Conservation (phyloP, 1,284 basidiomycete genomes). For the Leccinum subfulvum region DNA sequence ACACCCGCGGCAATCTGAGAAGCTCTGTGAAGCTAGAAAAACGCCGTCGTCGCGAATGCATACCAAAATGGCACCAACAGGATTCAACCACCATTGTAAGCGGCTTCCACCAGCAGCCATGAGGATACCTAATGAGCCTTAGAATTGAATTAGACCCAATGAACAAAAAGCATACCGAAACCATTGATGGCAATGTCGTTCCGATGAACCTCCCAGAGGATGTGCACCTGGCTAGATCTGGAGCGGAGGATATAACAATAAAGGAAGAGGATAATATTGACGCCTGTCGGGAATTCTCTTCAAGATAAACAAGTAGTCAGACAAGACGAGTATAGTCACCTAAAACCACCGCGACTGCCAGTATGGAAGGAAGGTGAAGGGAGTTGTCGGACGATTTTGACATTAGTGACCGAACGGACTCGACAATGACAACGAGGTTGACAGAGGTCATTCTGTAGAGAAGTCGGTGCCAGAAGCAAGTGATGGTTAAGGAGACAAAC, state of each 20-base stretch:
- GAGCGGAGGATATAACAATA: conserved; percentile 82
- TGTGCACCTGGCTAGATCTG: conserved; percentile 85
- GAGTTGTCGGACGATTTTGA: conserved; percentile 58
- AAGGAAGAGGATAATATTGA: conserved; percentile 84
- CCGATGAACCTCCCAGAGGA: conserved; percentile 94
- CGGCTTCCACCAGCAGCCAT: conserved; percentile 91
- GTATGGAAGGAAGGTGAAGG: conserved; percentile 82
- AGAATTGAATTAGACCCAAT: conserved; percentile 5
- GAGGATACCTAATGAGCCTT: conserved; percentile 62
- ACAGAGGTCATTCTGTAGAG: conserved; percentile 75
- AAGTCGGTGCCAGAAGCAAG: conserved; percentile 11
- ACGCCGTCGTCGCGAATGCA: conserved; percentile 27
- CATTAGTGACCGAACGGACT: conserved; percentile 73
- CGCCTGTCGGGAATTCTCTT: conserved; percentile 43
- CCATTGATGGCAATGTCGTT: conserved; percentile 86
- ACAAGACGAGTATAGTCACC: conserved; percentile 42
- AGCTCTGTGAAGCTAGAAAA: conserved; percentile 1
- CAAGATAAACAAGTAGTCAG: not conserved
- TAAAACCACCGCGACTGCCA: conserved; percentile 81
- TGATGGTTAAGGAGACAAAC: conserved; percentile 26
- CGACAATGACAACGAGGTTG: conserved; percentile 83
- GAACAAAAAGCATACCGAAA: conserved; percentile 50
- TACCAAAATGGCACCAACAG: conserved; percentile 76
- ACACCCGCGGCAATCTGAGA: conserved; percentile 74
- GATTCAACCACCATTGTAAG: conserved; percentile 83